These are phyloP conservation scores for Viola odorata DNA, from an alignment of 345 rosid species.

Conservation along the genomic window DNA sequence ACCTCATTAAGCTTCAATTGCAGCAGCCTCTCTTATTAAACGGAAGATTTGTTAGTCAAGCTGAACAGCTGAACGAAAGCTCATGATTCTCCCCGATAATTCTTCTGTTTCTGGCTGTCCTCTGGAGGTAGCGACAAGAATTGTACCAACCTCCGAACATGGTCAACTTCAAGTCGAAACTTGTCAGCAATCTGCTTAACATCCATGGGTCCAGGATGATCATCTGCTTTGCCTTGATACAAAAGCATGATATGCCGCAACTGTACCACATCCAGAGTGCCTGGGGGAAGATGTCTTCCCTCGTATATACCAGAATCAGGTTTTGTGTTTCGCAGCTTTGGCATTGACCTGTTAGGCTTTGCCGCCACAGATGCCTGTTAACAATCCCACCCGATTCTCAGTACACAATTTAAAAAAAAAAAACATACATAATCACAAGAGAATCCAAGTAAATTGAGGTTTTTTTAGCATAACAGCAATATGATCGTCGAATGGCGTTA, in stretches of 20 bases:
- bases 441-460: too few species aligned
- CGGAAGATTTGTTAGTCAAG: conserved; percentile 4
- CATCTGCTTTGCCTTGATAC: conserved; percentile 75
- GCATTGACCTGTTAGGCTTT: conserved; percentile 65
- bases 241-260: conserved; percentile 67
- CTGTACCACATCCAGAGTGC: conserved; percentile 71
- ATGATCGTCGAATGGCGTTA: too few species aligned
- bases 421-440: background rate
- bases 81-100: background rate
- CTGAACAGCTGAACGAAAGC: conserved; percentile 1
- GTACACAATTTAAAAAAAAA: background rate
- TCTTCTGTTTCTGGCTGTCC: conserved; percentile 30
- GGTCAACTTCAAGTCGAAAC: conserved; percentile 51
- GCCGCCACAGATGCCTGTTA: conserved; percentile 63
- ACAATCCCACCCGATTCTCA: conserved; percentile 1
- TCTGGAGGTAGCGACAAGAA: conserved; percentile 66
- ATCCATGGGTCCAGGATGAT: conserved; percentile 57
- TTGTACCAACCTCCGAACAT: conserved; percentile 53
- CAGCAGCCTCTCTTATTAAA: conserved; percentile 18
- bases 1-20: background rate
- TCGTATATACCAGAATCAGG: conserved; percentile 56
- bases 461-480: too few species aligned
- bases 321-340: conserved; percentile 69
- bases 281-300: conserved; percentile 55
- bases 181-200: conserved; percentile 56